phyloP scores from a whole-genome alignment of 768 basidiomycete species.

The Vararia minispora region DNA sequence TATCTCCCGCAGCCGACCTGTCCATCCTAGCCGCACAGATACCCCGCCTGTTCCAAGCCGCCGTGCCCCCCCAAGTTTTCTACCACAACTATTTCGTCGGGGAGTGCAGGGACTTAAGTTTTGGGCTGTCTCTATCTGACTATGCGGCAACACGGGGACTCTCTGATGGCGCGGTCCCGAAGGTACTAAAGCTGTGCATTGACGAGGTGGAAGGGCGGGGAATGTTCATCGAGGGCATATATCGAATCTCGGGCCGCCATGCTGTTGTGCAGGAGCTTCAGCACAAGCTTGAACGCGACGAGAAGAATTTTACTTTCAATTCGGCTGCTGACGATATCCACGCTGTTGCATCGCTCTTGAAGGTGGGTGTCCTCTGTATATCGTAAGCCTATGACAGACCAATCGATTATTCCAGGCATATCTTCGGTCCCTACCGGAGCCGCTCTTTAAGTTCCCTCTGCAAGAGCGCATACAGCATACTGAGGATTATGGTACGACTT shows the following conservation, averaged over 20 bases:
- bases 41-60: constrained; percentile 48
- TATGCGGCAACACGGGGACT: constrained; percentile 77
- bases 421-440: constrained; percentile 81
- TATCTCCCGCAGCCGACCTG: constrained; percentile 64
- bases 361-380: constrained; percentile 35
- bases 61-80: constrained; percentile 60
- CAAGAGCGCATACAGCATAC: constrained; percentile 76
- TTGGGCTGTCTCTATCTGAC: constrained; percentile 80
- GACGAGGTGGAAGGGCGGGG: constrained; percentile 75
- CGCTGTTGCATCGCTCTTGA: constrained; percentile 75
- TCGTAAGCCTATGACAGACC: background rate
- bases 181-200: constrained; percentile 72
- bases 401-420: constrained; percentile 39
- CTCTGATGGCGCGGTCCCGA: constrained; percentile 64
- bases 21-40: constrained; percentile 42
- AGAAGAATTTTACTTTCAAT: constrained; percentile 63
- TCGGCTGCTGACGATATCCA: constrained; percentile 66
- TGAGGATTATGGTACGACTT: constrained; percentile 53
- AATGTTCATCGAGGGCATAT: constrained; percentile 70
- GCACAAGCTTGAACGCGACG: constrained; percentile 81
- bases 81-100: constrained; percentile 77
- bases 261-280: constrained; percentile 79
- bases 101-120: constrained; percentile 79
- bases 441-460: constrained; percentile 72
- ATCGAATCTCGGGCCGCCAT: constrained; percentile 75